phyloP scores from a whole-genome alignment of 2,329 filamentous ascomycete species.

The Dothideomycetes sp. region DNA sequence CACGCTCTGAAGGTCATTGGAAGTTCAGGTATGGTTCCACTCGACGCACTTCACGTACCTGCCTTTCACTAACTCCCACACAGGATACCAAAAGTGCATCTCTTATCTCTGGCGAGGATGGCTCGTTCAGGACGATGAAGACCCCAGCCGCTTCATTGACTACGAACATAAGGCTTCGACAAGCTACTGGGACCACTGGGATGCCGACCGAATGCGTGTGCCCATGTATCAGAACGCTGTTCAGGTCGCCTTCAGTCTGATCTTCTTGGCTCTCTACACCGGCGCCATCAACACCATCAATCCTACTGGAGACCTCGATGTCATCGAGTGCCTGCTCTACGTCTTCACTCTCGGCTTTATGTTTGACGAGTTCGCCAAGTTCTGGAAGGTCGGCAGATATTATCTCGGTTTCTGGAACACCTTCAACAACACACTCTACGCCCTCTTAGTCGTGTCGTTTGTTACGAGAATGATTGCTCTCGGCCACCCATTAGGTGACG shows the following conservation, averaged over 20 bases:
- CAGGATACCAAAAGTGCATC: conserved; percentile 80
- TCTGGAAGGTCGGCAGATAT: conserved; percentile 86
- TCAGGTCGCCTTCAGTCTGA: conserved; percentile 71
- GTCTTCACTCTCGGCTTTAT: conserved; percentile 86
- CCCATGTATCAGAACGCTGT: conserved; percentile 87
- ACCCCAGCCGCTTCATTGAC: conserved; percentile 79
- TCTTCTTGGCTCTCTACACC: conserved; percentile 80
- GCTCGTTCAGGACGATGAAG: conserved; percentile 90
- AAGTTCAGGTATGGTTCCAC: conserved; percentile 59
- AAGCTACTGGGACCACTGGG: conserved; percentile 69
- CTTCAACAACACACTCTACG: conserved; percentile 79
- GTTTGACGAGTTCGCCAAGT: conserved; percentile 75
- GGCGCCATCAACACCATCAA: conserved; percentile 92
- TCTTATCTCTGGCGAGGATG: conserved; percentile 88
- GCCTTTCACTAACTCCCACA: not conserved
- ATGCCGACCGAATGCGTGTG: conserved; percentile 88
- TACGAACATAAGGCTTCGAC: conserved; percentile 75
- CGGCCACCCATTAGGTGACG: conserved; percentile 41
- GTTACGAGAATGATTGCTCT: conserved; percentile 69
- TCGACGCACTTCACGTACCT: not conserved
- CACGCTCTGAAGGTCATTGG: conserved; percentile 84
- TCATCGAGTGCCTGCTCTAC: conserved; percentile 76
- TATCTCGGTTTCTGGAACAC: conserved; percentile 97
- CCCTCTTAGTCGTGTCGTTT: conserved; percentile 67
- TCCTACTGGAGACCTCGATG: conserved; percentile 67